A percentile compares a stretch with the other conserved stretches of the same genome.
Evolutionary conservation across 768 basidiomycete genomes (phyloP).

Genomic region (Phaffia tasmanica): DNA sequence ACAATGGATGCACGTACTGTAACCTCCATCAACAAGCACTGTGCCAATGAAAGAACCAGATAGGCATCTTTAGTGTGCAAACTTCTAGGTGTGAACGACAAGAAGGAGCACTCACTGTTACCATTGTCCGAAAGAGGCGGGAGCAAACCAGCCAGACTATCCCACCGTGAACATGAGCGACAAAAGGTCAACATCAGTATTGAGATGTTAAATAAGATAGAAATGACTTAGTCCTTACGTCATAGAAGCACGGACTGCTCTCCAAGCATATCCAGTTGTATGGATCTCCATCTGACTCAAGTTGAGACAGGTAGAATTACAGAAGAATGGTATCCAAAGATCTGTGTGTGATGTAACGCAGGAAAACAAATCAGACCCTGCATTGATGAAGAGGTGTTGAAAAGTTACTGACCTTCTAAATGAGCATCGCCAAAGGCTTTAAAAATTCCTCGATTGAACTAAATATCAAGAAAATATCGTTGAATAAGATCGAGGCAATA

Average conservation of each 20-base stretch:
- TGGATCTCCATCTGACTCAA: constrained; percentile 95
- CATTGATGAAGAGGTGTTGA: neutral
- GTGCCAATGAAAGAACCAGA: neutral
- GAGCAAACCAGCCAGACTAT: constrained; percentile 66
- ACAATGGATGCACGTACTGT: constrained; percentile 54
- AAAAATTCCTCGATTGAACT: constrained; percentile 89
- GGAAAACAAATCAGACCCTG: neutral
- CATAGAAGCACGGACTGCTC: constrained; percentile 78
- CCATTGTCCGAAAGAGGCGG: constrained; percentile 93
- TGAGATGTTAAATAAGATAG: neutral
- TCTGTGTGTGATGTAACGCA: constrained; percentile 42
- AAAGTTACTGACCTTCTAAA: constrained; percentile 38
- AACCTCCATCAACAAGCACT: constrained; percentile 41
- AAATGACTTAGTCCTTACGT: constrained; percentile 39
- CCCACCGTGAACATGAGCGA: neutral
- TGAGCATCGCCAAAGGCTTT: constrained; percentile 92
- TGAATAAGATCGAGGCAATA: constrained; percentile 11
- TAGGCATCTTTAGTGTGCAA: neutral
- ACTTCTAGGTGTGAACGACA: too few species aligned
- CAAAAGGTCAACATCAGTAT: neutral
- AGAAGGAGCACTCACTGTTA: constrained; percentile 38
- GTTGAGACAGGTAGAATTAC: constrained; percentile 94
- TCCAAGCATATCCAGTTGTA: constrained; percentile 96
- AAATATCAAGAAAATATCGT: constrained; percentile 54
- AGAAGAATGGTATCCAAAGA: constrained; percentile 98